phyloP scores from a whole-genome alignment of 1,284 basidiomycete genomes.

The Cryptococcus sp. region DNA sequence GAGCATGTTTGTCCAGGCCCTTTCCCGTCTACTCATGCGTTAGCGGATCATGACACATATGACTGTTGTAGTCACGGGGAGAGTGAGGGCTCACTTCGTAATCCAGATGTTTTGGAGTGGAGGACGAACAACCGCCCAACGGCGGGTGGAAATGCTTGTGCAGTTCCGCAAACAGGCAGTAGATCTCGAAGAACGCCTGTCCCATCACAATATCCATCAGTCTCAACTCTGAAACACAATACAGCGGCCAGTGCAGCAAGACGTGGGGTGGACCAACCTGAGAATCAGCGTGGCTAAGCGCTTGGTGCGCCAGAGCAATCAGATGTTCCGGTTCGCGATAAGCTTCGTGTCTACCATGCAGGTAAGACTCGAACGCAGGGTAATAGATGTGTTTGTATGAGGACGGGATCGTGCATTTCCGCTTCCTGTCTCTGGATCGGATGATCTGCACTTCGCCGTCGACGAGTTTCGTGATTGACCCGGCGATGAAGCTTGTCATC shows the following conservation, averaged over 20 bases:
- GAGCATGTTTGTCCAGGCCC: not conserved
- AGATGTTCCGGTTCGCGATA: conserved; percentile 11
- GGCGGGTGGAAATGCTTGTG: conserved; percentile 1
- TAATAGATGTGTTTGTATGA: conserved; percentile 12
- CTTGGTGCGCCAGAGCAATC: conserved; percentile 7
- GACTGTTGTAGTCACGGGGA: too few species aligned
- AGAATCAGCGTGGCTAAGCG: conserved; percentile 10
- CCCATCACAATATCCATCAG: not conserved
- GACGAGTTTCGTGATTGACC: conserved; percentile 7
- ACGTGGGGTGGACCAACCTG: conserved; percentile 3
- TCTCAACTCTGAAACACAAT: not conserved
- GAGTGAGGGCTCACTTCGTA: conserved; percentile 1
- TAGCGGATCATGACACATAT: too few species aligned
- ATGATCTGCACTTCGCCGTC: conserved; percentile 12
- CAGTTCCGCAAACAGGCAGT: conserved; percentile 8
- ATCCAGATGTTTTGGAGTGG: conserved; percentile 10
- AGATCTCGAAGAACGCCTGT: conserved; percentile 11
- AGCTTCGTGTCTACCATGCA: conserved; percentile 5
- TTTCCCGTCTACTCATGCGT: too few species aligned
- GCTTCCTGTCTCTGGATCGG: conserved; percentile 1
- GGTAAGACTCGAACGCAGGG: not conserved
- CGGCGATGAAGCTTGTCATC: too few species aligned
- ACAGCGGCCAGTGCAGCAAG: not conserved
- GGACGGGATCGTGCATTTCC: conserved; percentile 14
- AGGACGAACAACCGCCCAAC: not conserved